These are phyloP conservation scores for Aspergillus sclerotialis DNA, from an alignment of 2,329 filamentous ascomycete species.

Conservation along the genomic window DNA sequence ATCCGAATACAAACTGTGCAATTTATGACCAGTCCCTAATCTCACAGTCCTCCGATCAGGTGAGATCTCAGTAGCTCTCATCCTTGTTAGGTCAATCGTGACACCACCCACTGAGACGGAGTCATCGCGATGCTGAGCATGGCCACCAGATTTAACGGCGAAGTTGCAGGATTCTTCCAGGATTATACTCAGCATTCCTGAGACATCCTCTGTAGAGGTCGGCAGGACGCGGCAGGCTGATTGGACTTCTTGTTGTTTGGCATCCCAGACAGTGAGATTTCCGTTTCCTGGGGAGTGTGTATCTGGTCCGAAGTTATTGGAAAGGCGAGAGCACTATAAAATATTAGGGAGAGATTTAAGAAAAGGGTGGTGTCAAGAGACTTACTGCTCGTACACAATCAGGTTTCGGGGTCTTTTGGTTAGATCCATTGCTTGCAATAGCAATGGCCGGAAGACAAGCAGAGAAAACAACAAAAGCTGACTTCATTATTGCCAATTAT, in stretches of 20 bases:
- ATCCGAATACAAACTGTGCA: background rate
- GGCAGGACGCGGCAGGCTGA: constrained; percentile 2
- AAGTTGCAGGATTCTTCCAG: constrained; percentile 24
- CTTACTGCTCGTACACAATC: too few relatives aligned
- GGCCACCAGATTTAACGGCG: constrained; percentile 49
- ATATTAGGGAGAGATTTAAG: background rate
- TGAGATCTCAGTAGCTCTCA: background rate
- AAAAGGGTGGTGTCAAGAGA: too few relatives aligned
- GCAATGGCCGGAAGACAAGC: too few relatives aligned
- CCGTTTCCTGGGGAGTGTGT: constrained; percentile 1
- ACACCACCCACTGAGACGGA: constrained; percentile 39
- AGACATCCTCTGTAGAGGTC: background rate
- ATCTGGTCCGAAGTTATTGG: background rate
- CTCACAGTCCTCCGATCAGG: background rate
- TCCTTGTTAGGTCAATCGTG: constrained; percentile 12
- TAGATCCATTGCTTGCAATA: too few relatives aligned
- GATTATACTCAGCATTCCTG: background rate
- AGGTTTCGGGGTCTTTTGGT: too few relatives aligned
- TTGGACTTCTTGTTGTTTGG: constrained; percentile 6
- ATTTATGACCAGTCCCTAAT: background rate
- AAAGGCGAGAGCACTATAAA: background rate
- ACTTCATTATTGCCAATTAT: too few relatives aligned
- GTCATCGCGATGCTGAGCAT: constrained; percentile 46
- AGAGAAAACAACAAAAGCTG: too few relatives aligned
- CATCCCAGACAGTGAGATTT: constrained; percentile 5